Conservation (phyloP, 352 stramenopile species). For the Thraustochytrium aureum region DNA sequence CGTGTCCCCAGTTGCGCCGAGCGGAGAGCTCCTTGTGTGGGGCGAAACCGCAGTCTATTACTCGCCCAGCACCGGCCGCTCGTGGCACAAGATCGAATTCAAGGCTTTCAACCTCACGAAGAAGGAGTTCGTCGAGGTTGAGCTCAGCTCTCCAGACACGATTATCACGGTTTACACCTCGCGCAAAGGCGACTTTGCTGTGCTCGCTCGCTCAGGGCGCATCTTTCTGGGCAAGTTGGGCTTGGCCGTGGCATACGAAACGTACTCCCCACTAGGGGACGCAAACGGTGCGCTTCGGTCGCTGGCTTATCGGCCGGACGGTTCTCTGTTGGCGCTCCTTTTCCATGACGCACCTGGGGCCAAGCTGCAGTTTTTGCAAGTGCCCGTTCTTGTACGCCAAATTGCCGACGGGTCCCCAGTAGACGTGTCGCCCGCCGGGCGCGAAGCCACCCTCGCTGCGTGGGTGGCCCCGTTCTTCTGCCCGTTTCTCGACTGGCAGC, state of each 20-base stretch:
- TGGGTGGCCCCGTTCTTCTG: neutral
- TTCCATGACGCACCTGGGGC: neutral
- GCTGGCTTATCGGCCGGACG: conserved; percentile 16
- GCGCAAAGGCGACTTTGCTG: neutral
- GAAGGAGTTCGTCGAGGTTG: neutral
- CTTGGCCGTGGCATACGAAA: neutral
- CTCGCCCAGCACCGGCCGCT: conserved; percentile 1
- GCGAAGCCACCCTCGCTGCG: neutral
- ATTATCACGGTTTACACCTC: conserved; percentile 24
- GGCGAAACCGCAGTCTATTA: neutral
- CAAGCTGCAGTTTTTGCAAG: neutral
- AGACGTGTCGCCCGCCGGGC: neutral
- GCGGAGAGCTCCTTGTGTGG: conserved; percentile 23
- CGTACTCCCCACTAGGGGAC: conserved; percentile 3
- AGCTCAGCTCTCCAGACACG: neutral
- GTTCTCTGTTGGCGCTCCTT: neutral
- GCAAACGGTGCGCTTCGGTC: neutral
- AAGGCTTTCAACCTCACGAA: neutral
- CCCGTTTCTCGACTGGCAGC: conserved; percentile 24
- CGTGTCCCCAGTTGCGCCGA: neutral
- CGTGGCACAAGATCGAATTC: conserved; percentile 22
- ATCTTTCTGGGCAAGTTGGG: conserved; percentile 25
- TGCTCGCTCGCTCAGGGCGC: neutral
- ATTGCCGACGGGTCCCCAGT: neutral
- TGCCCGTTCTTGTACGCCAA: neutral